A percentile compares a stretch with the other conserved stretches of the same genome.
phyloP scores from a whole-genome alignment of 805 yeast genomes.

The Candida insectorum region DNA sequence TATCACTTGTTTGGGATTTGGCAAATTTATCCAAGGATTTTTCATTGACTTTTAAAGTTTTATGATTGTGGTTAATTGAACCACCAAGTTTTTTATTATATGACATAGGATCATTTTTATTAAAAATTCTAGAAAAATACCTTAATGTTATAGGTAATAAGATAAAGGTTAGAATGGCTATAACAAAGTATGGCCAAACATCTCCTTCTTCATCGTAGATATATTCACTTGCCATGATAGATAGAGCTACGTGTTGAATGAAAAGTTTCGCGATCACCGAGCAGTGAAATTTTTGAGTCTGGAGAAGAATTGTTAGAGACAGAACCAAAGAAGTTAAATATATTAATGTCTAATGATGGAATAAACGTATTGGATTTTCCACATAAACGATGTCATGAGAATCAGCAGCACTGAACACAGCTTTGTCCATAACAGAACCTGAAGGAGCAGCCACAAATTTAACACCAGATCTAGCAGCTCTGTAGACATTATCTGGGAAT shows the following conservation, averaged over 20 bases:
- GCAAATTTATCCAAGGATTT: conserved; percentile 23
- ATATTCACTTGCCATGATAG: conserved; percentile 45
- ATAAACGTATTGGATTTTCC: conserved; percentile 94
- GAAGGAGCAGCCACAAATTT: conserved; percentile 95
- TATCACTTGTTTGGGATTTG: conserved; percentile 19
- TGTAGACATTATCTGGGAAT: conserved; percentile 97
- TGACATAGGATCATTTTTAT: conserved; percentile 13
- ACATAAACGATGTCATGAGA: conserved; percentile 85
- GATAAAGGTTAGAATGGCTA: conserved; percentile 66
- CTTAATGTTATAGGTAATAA: conserved; percentile 60
- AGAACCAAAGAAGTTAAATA: too few relatives aligned
- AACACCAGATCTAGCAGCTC: conserved; percentile 97
- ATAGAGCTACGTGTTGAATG: not conserved
- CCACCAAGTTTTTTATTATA: conserved; percentile 26
- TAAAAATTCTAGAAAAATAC: conserved; percentile 21
- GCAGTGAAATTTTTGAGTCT: too few relatives aligned
- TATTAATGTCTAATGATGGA: conserved; percentile 92
- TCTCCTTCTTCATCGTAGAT: conserved; percentile 86
- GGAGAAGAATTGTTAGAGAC: too few relatives aligned
- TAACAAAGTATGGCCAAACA: conserved; percentile 88
- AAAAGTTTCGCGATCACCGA: not conserved
- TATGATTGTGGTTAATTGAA: conserved; percentile 28
- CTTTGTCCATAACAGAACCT: conserved; percentile 97
- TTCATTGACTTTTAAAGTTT: conserved; percentile 31
- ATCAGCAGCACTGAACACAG: conserved; percentile 94